Conservation (phyloP, 2,329 filamentous ascomycete genomes). For the Emmonsia crescens region DNA sequence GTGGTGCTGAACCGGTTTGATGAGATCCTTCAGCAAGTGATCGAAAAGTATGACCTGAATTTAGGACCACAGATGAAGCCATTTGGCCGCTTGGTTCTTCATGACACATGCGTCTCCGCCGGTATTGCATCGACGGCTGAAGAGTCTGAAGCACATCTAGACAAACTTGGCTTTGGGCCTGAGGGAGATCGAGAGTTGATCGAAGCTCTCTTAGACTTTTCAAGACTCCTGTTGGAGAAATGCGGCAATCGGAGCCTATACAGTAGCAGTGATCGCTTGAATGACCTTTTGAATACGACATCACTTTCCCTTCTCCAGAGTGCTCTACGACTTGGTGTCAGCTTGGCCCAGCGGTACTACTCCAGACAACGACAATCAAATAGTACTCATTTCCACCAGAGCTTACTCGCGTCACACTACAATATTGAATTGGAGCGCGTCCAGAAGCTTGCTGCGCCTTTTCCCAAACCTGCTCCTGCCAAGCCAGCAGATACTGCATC, state of each 20-base stretch:
- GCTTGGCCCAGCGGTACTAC: slow-evolving; percentile 85
- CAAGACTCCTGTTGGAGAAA: slow-evolving; percentile 76
- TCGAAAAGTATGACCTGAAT: slow-evolving; percentile 65
- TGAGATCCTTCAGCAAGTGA: slow-evolving; percentile 71
- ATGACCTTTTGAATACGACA: slow-evolving; percentile 79
- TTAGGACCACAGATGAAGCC: slow-evolving; percentile 69
- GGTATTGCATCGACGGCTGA: slow-evolving; percentile 44
- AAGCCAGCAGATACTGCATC: slow-evolving; percentile 40
- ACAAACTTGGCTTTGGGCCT: slow-evolving; percentile 51
- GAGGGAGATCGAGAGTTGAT: slow-evolving; percentile 76
- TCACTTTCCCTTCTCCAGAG: slow-evolving; percentile 66
- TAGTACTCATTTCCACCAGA: slow-evolving; percentile 56
- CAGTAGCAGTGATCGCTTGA: slow-evolving; percentile 80
- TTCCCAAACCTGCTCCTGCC: slow-evolving; percentile 55
- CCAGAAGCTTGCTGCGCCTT: slow-evolving; percentile 71
- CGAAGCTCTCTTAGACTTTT: slow-evolving; percentile 73
- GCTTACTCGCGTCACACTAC: slow-evolving; percentile 74
- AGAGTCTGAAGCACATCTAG: slow-evolving; percentile 44
- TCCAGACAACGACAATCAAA: slow-evolving; percentile 64
- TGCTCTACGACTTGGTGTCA: slow-evolving; percentile 69
- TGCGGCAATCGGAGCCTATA: slow-evolving; percentile 96
- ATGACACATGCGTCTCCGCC: slow-evolving; percentile 46
- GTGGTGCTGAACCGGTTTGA: slow-evolving; percentile 89
- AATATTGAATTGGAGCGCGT: slow-evolving; percentile 64
- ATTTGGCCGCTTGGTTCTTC: slow-evolving; percentile 44